Evolutionary conservation across 148 eudicot species (phyloP).

Genomic region (Salicornia ramosissima): DNA sequence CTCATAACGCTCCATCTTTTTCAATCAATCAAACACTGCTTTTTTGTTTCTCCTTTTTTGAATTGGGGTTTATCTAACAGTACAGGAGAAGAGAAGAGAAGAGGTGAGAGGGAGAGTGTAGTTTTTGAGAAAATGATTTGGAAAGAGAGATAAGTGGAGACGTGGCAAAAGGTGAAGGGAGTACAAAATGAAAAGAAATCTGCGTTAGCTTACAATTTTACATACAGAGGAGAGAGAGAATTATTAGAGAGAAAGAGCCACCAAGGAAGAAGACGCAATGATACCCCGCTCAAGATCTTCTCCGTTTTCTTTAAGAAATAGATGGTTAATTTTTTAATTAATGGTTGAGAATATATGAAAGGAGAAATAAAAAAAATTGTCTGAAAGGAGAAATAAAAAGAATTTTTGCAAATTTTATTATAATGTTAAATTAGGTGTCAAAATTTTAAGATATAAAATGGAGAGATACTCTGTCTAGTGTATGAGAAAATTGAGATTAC

Average conservation of each 20-base stretch:
- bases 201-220: background rate
- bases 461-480: no score
- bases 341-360: no score
- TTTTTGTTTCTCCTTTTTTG: background rate
- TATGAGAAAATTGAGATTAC: no score
- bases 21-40: background rate
- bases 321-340: no score
- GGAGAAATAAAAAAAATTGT: no score
- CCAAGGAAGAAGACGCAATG: background rate
- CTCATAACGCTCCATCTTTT: constrained; percentile 66
- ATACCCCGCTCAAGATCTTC: no score
- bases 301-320: no score
- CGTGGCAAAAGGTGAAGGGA: constrained; percentile 18
- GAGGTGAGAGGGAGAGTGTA: background rate
- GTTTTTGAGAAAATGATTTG: constrained; percentile 26
- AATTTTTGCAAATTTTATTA: no score
- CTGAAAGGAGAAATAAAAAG: no score
- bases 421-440: no score
- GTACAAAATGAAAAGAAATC: background rate
- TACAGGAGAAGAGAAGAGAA: background rate
- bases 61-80: background rate
- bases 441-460: no score
- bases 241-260: background rate
- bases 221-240: constrained; percentile 4
- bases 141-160: constrained; percentile 13